Evolutionary conservation across 2,329 filamentous ascomycete species (phyloP).

Genomic region (Pseudopithomyces maydicus): DNA sequence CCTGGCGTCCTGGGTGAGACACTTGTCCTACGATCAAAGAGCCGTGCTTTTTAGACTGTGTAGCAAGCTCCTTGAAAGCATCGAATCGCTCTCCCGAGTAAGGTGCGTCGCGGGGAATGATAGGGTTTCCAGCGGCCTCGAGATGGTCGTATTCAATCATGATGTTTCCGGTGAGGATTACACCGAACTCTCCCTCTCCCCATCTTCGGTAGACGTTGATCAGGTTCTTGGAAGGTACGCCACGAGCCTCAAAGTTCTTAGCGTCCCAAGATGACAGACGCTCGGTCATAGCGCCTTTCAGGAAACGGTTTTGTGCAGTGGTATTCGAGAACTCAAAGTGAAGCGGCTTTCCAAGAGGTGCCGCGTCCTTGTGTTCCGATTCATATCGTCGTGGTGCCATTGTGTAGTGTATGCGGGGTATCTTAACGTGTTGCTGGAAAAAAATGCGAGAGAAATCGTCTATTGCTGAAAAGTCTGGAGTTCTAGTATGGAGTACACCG

Average conservation of each 20-base stretch:
- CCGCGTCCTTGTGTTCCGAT: slow-evolving; percentile 46
- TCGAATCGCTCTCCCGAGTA: slow-evolving; percentile 64
- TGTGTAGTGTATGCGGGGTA: not conserved
- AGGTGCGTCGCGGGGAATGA: slow-evolving; percentile 60
- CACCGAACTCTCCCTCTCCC: slow-evolving; percentile 53
- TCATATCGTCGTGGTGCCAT: slow-evolving; percentile 49
- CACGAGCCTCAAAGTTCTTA: slow-evolving; percentile 57
- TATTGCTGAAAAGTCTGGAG: too few species aligned
- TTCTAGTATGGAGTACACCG: not conserved
- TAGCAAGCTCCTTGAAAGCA: slow-evolving; percentile 62
- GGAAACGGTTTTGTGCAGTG: slow-evolving; percentile 67
- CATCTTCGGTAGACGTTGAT: slow-evolving; percentile 61
- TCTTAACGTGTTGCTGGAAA: not conserved
- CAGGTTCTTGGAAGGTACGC: slow-evolving; percentile 59
- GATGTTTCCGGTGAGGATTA: slow-evolving; percentile 67
- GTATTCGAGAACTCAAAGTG: slow-evolving; percentile 55
- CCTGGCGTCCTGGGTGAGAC: slow-evolving; percentile 67
- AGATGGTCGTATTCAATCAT: slow-evolving; percentile 68
- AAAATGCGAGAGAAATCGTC: too few species aligned
- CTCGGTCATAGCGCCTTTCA: slow-evolving; percentile 73
- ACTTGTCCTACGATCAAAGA: slow-evolving; percentile 65
- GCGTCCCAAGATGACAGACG: slow-evolving; percentile 65
- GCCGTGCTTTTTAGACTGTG: slow-evolving; percentile 61
- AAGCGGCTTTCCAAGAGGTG: slow-evolving; percentile 50
- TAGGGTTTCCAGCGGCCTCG: slow-evolving; percentile 61